Evolutionary conservation across 2,329 filamentous ascomycete species (phyloP).

Genomic region (Ceratocystis harringtonii): DNA sequence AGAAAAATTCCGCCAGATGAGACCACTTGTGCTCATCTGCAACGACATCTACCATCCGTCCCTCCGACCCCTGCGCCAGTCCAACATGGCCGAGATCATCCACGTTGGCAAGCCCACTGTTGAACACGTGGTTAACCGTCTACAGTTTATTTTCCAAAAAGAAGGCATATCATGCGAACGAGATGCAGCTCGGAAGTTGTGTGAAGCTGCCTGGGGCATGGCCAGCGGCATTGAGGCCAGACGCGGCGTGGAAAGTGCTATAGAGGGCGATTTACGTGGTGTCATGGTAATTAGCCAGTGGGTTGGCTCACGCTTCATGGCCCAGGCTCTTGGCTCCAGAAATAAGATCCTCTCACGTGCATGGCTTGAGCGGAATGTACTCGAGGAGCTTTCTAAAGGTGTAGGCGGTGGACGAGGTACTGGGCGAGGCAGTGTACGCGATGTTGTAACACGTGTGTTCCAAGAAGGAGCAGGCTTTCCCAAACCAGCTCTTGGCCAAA

Average conservation of each 20-base stretch:
- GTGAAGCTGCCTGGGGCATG: conserved; percentile 72
- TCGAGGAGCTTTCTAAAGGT: conserved; percentile 52
- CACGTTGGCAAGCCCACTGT: conserved; percentile 80
- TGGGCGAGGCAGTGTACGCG: conserved; percentile 55
- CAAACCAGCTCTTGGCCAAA: conserved; percentile 32
- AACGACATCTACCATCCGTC: conserved; percentile 94
- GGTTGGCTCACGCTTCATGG: conserved; percentile 58
- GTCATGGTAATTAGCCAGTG: conserved; percentile 79
- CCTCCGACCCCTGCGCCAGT: conserved; percentile 72
- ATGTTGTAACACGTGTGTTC: conserved; percentile 66
- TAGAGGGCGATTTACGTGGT: conserved; percentile 60
- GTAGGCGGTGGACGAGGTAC: conserved; percentile 57
- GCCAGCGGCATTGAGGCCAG: conserved; percentile 54
- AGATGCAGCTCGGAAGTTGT: conserved; percentile 73
- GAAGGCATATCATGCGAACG: conserved; percentile 80
- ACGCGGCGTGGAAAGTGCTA: conserved; percentile 51
- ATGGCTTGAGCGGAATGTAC: conserved; percentile 61
- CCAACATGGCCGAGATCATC: conserved; percentile 71
- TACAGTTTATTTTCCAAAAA: conserved; percentile 73
- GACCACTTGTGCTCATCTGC: conserved; percentile 86
- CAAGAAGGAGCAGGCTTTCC: conserved; percentile 66
- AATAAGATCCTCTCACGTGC: conserved; percentile 46
- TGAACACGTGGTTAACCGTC: conserved; percentile 66
- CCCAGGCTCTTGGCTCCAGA: conserved; percentile 28
- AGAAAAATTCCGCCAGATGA: conserved; percentile 73